Evolutionary conservation across 2,329 filamentous ascomycete species (phyloP).

Genomic region (Colletotrichum zoysiae): DNA sequence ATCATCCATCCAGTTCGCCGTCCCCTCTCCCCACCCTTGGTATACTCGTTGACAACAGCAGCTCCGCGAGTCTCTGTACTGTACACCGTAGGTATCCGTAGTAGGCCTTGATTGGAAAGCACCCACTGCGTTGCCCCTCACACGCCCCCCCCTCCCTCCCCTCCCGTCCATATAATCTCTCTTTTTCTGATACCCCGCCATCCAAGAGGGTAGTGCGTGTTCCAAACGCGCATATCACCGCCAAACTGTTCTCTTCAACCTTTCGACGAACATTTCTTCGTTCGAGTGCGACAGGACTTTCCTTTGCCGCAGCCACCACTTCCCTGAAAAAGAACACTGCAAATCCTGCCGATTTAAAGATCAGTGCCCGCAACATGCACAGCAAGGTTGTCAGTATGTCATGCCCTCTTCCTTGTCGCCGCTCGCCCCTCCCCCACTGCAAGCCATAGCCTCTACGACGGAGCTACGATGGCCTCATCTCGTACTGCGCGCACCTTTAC

Average conservation of each 20-base stretch:
- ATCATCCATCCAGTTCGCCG: slow-evolving; percentile 7
- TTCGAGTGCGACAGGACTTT: slow-evolving; percentile 78
- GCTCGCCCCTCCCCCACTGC: too few relatives aligned
- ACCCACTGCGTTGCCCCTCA: slow-evolving; percentile 20
- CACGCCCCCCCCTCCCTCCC: slow-evolving; percentile 19
- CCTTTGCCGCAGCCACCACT: slow-evolving; percentile 76
- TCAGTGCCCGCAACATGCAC: slow-evolving; percentile 79
- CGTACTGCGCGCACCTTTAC: slow-evolving; percentile 20
- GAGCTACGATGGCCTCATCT: slow-evolving; percentile 27
- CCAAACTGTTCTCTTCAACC: slow-evolving; percentile 92
- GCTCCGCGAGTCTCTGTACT: slow-evolving; percentile 2
- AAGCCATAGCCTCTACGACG: not conserved
- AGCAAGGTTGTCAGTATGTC: slow-evolving; percentile 89
- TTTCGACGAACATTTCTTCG: slow-evolving; percentile 79
- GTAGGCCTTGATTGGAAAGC: slow-evolving; percentile 33
- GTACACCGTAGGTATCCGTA: not conserved
- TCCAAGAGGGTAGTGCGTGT: slow-evolving; percentile 40
- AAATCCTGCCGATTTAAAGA: slow-evolving; percentile 53
- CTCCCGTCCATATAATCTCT: slow-evolving; percentile 29
- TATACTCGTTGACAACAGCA: slow-evolving; percentile 30
- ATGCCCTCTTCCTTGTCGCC: slow-evolving; percentile 43
- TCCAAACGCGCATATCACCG: slow-evolving; percentile 57
- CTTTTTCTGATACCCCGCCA: slow-evolving; percentile 41
- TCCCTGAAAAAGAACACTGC: slow-evolving; percentile 68
- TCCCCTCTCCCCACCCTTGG: not conserved